A percentile compares a stretch with the other conserved stretches of the same genome.
phyloP scores from a whole-genome alignment of 257 asterid genomes.

The Catharanthus roseus region DNA sequence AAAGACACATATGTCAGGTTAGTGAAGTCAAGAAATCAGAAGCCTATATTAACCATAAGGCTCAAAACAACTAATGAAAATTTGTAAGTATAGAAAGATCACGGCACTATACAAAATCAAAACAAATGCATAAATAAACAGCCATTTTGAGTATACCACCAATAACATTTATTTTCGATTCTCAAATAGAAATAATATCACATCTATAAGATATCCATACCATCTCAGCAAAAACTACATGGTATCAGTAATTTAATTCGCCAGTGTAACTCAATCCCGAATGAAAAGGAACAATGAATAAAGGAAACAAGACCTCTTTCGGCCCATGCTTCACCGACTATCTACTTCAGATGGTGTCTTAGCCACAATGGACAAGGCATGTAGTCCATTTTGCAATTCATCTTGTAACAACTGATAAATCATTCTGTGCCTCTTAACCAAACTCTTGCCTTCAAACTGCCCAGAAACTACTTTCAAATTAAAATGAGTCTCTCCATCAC shows the following conservation, averaged over 20 bases:
- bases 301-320: constrained; percentile 27
- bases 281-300: constrained; percentile 4
- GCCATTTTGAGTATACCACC: not conserved
- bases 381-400: constrained; percentile 70
- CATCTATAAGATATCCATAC: not conserved
- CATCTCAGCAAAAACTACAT: not conserved
- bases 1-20: not conserved
- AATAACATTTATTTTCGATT: not conserved
- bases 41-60: not conserved
- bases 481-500: constrained; percentile 82
- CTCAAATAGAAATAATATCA: constrained; percentile 2
- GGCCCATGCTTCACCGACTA: constrained; percentile 20
- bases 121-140: not conserved
- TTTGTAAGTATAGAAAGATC: not conserved
- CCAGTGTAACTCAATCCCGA: constrained; percentile 12
- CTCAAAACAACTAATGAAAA: not conserved
- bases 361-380: constrained; percentile 71
- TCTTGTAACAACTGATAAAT: constrained; percentile 69
- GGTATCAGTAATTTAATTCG: not conserved
- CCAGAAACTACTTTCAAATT: constrained; percentile 63
- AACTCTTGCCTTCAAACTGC: constrained; percentile 81
- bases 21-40: not conserved
- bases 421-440: constrained; percentile 88
- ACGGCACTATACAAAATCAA: not conserved
- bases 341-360: constrained; percentile 64